Evolutionary conservation across 148 eudicot genomes (phyloP), one percentile per base, ranked within the genome.

Genomic region (Fagopyrum esculentum): DNA sequence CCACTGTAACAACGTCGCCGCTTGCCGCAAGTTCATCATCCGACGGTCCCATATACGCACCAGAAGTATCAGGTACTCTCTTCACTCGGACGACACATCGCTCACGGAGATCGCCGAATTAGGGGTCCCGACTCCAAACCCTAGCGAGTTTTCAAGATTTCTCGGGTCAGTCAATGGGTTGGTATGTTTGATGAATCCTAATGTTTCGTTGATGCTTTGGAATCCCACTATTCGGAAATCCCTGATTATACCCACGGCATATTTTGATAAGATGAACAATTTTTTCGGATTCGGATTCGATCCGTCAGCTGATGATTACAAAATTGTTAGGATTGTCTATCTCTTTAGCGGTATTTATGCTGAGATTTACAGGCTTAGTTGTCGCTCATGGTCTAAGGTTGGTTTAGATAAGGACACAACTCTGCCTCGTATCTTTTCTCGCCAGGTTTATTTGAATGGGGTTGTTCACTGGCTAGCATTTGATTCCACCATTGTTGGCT

Each of bases 181-280:
- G 43, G 57, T 78, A 4, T 78, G 76, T n/a, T n/a, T 78, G 51
- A 12, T 50, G 55, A 61, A 78, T 30, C 1, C 8, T 12, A 63
- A 63, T 13, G 11, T 12, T 5, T 63, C 69, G 45, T 63, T 72
- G 35, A 16, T 77, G 69, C 45, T 78, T 22, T 78, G 80, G 80
- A 78, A 78, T 40, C 80, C 80, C 6, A n/a, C 66, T 11, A 78
- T 78, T 16, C 72, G 64, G 44, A 78, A 49, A 51, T 30, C 45
- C 45, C 45, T 73, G 29, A 73, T 56, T 30, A 44, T 78, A 48
- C 72, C 72, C 5, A 61, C 49, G 2, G 40, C 40, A 35, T 2
- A 35, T 35, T 1, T 35, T 35, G 40, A 35, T 1, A 1, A 2
- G 2, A 0, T 1, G 2, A 35, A 35, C 40, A 35, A 35, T 35